Conservation (phyloP, 441 rosid genomes). For the Gossypium davidsonii region DNA sequence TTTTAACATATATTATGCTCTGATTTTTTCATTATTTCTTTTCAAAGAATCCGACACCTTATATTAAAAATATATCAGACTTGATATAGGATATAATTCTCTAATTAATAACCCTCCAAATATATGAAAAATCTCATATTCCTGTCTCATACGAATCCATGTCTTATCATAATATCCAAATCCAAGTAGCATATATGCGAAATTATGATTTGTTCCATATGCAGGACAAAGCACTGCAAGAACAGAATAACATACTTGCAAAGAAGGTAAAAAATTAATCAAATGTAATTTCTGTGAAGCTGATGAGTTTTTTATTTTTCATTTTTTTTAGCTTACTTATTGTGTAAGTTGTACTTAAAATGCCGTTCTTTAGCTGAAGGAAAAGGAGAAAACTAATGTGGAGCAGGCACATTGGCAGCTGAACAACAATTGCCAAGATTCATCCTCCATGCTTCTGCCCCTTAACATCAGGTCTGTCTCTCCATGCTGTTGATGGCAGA, state of each 20-base stretch:
- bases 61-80: no score
- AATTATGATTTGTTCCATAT: not conserved
- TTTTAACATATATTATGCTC: not conserved
- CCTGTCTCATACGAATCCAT: no score
- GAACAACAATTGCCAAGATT: constrained; percentile 26
- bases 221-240: constrained; percentile 68
- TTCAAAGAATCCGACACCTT: not conserved
- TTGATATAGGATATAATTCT: no score
- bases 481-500: no score
- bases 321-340: no score
- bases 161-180: not conserved
- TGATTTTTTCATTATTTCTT: no score
- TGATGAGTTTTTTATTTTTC: not conserved
- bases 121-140: no score
- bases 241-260: constrained; percentile 58
- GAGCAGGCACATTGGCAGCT: constrained; percentile 32
- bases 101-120: no score
- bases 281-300: not conserved
- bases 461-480: constrained; percentile 35
- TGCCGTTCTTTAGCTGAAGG: constrained; percentile 44
- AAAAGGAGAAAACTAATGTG: constrained; percentile 46
- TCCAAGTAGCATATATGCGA: not conserved
- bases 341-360: not conserved
- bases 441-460: constrained; percentile 31
- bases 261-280: constrained; percentile 43